Conservation (phyloP, 2,329 filamentous ascomycete species). For the Claviceps spartinae region DNA sequence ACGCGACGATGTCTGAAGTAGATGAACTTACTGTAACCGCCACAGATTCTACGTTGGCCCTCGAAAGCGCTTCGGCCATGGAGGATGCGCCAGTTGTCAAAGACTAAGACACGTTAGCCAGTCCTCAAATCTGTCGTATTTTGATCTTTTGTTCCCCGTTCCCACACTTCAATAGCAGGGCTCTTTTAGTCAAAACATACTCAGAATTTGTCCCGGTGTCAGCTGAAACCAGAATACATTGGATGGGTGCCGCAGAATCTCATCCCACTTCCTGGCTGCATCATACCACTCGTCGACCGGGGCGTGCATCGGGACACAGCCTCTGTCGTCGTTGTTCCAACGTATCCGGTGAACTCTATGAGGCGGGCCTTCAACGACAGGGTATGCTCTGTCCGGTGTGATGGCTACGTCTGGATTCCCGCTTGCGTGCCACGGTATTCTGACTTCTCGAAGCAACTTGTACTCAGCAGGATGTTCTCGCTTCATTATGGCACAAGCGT, state of each 20-base stretch:
- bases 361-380: slow-evolving; percentile 53
- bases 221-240: slow-evolving; percentile 73
- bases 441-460: slow-evolving; percentile 37
- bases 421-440: slow-evolving; percentile 70
- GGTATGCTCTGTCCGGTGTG: slow-evolving; percentile 53
- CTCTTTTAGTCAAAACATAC: slow-evolving; percentile 31
- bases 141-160: neutral
- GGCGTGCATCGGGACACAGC: slow-evolving; percentile 44
- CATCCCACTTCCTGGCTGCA: slow-evolving; percentile 62
- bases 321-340: slow-evolving; percentile 91
- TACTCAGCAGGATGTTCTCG: slow-evolving; percentile 42
- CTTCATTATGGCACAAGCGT: slow-evolving; percentile 49
- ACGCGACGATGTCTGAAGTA: neutral
- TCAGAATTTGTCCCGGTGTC: slow-evolving; percentile 60
- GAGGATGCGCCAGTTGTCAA: slow-evolving; percentile 91
- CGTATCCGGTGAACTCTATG: slow-evolving; percentile 45
- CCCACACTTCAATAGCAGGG: no score
- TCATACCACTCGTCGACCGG: slow-evolving; percentile 56
- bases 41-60: slow-evolving; percentile 77
- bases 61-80: slow-evolving; percentile 77
- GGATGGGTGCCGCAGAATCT: slow-evolving; percentile 49
- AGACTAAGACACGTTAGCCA: slow-evolving; percentile 39
- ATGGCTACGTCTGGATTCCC: slow-evolving; percentile 78
- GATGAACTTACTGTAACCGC: slow-evolving; percentile 63
- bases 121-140: neutral